Percentiles rank a stretch among this genome's conserved stretches.
Conservation (phyloP, 257 asterid genomes). For the Fraxinus anomala region DNA sequence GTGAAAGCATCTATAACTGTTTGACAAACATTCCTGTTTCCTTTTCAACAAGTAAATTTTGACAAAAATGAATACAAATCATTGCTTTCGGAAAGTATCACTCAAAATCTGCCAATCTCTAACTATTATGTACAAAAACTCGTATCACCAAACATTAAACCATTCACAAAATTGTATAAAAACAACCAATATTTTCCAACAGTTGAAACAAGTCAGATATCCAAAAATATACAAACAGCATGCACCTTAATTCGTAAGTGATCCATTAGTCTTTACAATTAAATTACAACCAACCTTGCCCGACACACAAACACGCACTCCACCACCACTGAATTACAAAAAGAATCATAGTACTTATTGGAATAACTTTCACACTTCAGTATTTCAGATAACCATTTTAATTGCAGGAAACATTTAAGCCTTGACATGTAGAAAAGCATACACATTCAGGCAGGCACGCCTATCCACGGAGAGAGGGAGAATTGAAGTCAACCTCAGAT, state of each 20-base stretch:
- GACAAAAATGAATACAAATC: background rate
- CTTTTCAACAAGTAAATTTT: background rate
- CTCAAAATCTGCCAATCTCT: background rate
- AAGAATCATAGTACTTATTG: background rate
- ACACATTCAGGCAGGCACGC: background rate
- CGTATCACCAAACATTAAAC: background rate
- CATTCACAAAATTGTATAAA: slow-evolving; percentile 4
- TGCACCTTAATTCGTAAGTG: background rate
- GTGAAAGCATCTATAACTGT: background rate
- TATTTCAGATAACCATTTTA: background rate
- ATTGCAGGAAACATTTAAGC: background rate
- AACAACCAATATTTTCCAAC: slow-evolving; percentile 1
- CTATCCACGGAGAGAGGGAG: background rate
- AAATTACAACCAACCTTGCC: background rate
- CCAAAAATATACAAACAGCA: slow-evolving; percentile 1
- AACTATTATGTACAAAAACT: slow-evolving; percentile 1
- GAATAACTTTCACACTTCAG: background rate
- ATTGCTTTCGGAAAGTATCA: background rate
- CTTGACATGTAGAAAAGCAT: background rate
- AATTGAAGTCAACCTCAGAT: background rate
- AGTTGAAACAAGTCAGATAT: background rate
- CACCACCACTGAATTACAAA: background rate
- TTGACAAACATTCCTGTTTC: background rate
- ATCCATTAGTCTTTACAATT: background rate
- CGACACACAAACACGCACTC: background rate